Conservation (phyloP, 345 rosid species). For the Leavenworthia alabamica region DNA sequence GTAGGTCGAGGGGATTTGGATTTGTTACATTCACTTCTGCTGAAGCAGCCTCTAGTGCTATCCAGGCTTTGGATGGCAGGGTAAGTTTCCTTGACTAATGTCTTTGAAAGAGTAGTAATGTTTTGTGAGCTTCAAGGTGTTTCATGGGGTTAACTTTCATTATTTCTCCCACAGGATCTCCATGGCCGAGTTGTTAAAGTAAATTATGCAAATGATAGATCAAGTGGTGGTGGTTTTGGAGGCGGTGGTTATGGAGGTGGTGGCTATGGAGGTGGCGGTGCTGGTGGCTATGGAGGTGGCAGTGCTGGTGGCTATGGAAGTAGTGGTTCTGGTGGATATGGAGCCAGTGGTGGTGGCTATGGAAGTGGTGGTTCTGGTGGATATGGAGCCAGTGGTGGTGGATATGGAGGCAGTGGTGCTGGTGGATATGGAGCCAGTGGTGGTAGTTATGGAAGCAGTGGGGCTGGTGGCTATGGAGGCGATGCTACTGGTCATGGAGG, state of each 20-base stretch:
- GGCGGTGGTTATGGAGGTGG: constrained; percentile 29
- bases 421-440: constrained; percentile 1
- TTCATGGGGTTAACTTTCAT: not conserved
- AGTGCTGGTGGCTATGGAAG: not conserved
- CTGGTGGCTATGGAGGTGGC: constrained; percentile 33
- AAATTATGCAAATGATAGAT: constrained; percentile 68
- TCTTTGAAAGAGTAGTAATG: not conserved
- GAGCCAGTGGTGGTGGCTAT: constrained; percentile 9
- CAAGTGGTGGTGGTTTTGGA: constrained; percentile 36
- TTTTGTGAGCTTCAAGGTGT: not conserved
- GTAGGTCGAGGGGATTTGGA: constrained; percentile 93
- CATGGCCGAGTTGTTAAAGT: constrained; percentile 75
- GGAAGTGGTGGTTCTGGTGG: not conserved
- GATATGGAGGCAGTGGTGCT: constrained; percentile 24
- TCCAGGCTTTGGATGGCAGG: constrained; percentile 96
- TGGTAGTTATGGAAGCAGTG: too few species aligned
- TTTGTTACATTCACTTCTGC: constrained; percentile 57
- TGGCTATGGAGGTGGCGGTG: constrained; percentile 24
- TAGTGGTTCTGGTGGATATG: too few species aligned
- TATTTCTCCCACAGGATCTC: constrained; percentile 47
- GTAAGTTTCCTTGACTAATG: constrained; percentile 31
- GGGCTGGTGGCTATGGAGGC: too few species aligned
- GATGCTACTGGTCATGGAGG: constrained; percentile 2
- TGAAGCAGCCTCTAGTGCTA: constrained; percentile 83
- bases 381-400: not conserved